Conservation (phyloP, 768 basidiomycete genomes). For the Suillus plorans region DNA sequence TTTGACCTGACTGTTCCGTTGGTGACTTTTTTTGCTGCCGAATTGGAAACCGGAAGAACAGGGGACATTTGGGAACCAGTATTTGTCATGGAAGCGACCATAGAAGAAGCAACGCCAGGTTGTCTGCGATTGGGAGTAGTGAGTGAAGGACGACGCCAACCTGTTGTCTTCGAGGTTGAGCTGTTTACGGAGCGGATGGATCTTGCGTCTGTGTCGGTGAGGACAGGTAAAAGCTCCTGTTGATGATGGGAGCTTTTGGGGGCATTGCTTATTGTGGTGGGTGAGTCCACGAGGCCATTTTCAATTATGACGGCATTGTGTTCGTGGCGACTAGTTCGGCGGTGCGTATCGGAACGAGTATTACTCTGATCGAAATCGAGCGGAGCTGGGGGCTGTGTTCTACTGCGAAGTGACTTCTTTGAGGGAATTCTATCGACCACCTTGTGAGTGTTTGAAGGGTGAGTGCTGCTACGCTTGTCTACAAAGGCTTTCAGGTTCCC, state of each 20-base stretch:
- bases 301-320: slow-evolving; percentile 8
- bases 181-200: slow-evolving; percentile 26
- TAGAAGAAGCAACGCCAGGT: slow-evolving; percentile 40
- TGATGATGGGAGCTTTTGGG: slow-evolving; percentile 12
- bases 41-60: slow-evolving; percentile 32
- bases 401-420: slow-evolving; percentile 24
- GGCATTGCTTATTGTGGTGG: slow-evolving; percentile 13
- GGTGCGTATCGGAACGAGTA: slow-evolving; percentile 10
- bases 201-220: slow-evolving; percentile 25
- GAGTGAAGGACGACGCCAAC: slow-evolving; percentile 15
- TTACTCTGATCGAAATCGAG: slow-evolving; percentile 21
- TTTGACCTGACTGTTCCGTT: slow-evolving; percentile 16
- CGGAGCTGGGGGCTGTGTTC: slow-evolving; percentile 30
- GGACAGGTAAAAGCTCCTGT: slow-evolving; percentile 15
- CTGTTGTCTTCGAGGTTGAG: slow-evolving; percentile 24
- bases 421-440: slow-evolving; percentile 18
- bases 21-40: slow-evolving; percentile 20
- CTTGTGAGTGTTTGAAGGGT: slow-evolving; percentile 7
- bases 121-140: slow-evolving; percentile 33
- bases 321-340: slow-evolving; percentile 21
- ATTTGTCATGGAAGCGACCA: slow-evolving; percentile 47
- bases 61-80: slow-evolving; percentile 48
- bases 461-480: slow-evolving; percentile 17
- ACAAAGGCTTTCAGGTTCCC: slow-evolving; percentile 30
- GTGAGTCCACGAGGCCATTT: slow-evolving; percentile 22